Conservation (phyloP, 1,139 yeast species). For the Scheffersomyces titani region DNA sequence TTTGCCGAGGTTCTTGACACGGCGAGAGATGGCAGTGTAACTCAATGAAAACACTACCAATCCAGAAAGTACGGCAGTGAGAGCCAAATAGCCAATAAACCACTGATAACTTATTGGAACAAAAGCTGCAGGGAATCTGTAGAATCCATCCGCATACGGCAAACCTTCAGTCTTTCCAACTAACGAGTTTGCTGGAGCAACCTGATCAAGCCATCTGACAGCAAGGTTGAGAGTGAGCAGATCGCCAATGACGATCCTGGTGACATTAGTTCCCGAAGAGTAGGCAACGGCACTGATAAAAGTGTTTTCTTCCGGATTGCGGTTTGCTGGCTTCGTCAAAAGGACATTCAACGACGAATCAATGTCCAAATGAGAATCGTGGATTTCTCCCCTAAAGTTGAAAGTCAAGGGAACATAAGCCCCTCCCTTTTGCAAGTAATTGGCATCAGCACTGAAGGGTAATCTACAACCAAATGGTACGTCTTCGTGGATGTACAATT, state of each 20-base stretch:
- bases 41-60: constrained; percentile 25
- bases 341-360: constrained; percentile 62
- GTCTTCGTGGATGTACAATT: constrained; percentile 75
- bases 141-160: constrained; percentile 46
- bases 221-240: constrained; percentile 58
- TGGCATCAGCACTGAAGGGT: constrained; percentile 48
- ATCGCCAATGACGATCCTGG: constrained; percentile 69
- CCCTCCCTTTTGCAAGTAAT: constrained; percentile 48
- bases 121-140: constrained; percentile 34
- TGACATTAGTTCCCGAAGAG: constrained; percentile 63
- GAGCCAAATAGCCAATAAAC: constrained; percentile 22
- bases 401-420: constrained; percentile 63
- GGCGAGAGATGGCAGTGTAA: constrained; percentile 23
- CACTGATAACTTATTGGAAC: constrained; percentile 29
- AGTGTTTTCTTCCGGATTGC: constrained; percentile 32
- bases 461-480: constrained; percentile 72
- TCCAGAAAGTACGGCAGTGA: constrained; percentile 27
- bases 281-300: constrained; percentile 59
- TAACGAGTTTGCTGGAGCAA: constrained; percentile 21
- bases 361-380: constrained; percentile 69
- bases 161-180: constrained; percentile 19
- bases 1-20: constrained; percentile 4
- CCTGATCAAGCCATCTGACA: constrained; percentile 55
- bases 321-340: constrained; percentile 40
- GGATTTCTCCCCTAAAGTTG: constrained; percentile 66